Evolutionary conservation across 768 basidiomycete species (phyloP).

Genomic region (Gloeopeniophorella convolvens): DNA sequence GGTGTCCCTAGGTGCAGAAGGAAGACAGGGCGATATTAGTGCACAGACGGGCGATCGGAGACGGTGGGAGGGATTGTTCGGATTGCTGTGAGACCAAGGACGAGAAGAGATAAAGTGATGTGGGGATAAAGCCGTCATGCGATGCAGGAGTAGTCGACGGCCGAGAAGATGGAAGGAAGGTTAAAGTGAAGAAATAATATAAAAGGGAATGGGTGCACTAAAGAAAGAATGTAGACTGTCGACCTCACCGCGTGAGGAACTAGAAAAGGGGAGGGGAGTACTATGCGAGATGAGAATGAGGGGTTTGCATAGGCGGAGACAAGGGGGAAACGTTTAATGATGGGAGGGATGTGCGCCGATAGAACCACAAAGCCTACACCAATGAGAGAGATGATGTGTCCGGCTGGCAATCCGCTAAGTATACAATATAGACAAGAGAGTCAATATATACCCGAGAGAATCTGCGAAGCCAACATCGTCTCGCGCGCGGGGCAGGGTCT

Average conservation of each 20-base stretch:
- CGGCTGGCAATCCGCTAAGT: conserved; percentile 19
- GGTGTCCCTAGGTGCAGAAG: conserved; percentile 19
- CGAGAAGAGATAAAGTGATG: conserved; percentile 12
- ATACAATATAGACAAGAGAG: conserved; percentile 22
- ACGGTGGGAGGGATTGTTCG: conserved; percentile 22
- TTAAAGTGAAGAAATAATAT: conserved; percentile 80
- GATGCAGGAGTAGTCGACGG: conserved; percentile 33
- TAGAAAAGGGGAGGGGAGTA: conserved; percentile 39
- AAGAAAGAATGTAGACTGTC: conserved; percentile 44
- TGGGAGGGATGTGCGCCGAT: conserved; percentile 20
- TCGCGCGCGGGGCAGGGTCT: conserved; percentile 11
- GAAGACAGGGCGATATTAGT: conserved; percentile 21
- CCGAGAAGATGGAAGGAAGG: conserved; percentile 32
- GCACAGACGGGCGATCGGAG: conserved; percentile 18
- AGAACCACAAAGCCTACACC: conserved; percentile 22
- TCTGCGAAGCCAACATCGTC: conserved; percentile 21
- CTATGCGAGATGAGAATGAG: conserved; percentile 52
- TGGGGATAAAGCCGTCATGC: conserved; percentile 26
- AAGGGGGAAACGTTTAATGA: conserved; percentile 17
- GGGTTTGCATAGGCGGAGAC: conserved; percentile 35
- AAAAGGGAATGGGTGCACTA: conserved; percentile 50
- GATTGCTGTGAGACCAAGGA: conserved; percentile 18
- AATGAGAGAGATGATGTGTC: conserved; percentile 16
- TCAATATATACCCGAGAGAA: conserved; percentile 19
- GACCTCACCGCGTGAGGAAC: conserved; percentile 47